A percentile compares a stretch with the other conserved stretches of the same genome.
Conservation (phyloP, 345 rosid genomes). For the Hypericum androsaemum region DNA sequence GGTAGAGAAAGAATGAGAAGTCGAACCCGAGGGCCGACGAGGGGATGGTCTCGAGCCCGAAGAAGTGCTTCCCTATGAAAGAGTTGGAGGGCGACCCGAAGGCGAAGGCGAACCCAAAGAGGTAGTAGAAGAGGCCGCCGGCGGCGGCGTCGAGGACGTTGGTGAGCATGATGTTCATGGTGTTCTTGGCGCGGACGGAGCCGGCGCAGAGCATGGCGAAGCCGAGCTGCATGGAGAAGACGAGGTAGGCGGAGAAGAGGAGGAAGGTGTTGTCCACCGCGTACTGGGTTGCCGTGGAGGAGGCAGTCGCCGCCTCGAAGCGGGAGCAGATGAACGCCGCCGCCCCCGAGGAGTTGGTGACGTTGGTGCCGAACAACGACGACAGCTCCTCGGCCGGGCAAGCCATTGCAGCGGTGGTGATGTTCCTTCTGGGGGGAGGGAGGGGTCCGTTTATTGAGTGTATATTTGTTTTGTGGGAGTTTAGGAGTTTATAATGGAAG, state of each 20-base stretch:
- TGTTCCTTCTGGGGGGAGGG: no score
- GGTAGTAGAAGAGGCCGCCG: constrained; percentile 7
- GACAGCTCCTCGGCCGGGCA: no score
- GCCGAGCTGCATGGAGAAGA: constrained; percentile 11
- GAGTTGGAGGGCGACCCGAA: constrained; percentile 6
- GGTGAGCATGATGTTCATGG: constrained; percentile 12
- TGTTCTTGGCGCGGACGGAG: constrained; percentile 11
- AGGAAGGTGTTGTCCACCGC: constrained; percentile 10
- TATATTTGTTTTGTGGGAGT: no score
- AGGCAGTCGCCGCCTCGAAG: neutral
- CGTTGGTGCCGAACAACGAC: neutral
- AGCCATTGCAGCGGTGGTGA: no score
- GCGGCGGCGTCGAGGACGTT: constrained; percentile 11
- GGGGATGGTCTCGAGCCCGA: neutral
- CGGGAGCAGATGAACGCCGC: constrained; percentile 3
- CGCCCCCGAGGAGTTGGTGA: constrained; percentile 2
- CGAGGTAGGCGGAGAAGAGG: constrained; percentile 11
- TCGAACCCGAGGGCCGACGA: neutral
- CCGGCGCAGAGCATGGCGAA: constrained; percentile 14
- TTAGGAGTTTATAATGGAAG: no score
- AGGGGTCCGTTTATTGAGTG: no score
- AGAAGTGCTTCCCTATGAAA: constrained; percentile 7
- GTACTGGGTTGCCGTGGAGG: constrained; percentile 2
- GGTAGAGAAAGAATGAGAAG: constrained; percentile 2
- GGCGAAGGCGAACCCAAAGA: constrained; percentile 9